Conservation (phyloP, 2,329 filamentous ascomycete genomes). For the Epichloe gansuensis region DNA sequence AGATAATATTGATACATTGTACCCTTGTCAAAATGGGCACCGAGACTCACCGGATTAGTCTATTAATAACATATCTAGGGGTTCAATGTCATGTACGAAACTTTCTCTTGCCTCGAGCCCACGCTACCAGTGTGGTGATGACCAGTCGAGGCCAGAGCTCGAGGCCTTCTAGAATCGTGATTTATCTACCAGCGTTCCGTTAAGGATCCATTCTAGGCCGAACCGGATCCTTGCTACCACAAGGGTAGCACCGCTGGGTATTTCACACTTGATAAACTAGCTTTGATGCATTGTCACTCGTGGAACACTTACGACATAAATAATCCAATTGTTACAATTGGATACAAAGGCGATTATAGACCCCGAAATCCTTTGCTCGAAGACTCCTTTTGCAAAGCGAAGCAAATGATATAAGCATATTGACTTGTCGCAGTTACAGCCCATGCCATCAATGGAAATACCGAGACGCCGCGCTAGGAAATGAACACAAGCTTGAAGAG, state of each 20-base stretch:
- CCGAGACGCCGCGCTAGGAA: slow-evolving; percentile 25
- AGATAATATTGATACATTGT: too few species aligned
- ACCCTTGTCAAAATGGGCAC: not conserved
- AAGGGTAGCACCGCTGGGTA: slow-evolving; percentile 60
- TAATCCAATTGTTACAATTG: not conserved
- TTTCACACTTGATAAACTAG: not conserved
- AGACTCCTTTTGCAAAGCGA: not conserved
- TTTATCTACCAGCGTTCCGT: slow-evolving; percentile 70
- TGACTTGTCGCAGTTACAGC: not conserved
- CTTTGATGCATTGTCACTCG: not conserved
- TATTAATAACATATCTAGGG: not conserved
- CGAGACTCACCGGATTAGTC: not conserved
- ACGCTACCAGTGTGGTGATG: slow-evolving; percentile 15
- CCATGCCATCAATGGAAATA: slow-evolving; percentile 2
- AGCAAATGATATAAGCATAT: not conserved
- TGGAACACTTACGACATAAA: not conserved
- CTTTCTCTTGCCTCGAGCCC: slow-evolving; percentile 29
- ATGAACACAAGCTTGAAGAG: not conserved
- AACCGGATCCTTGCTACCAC: slow-evolving; percentile 60
- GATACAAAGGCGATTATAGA: not conserved
- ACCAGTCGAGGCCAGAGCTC: slow-evolving; percentile 14
- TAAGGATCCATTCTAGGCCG: slow-evolving; percentile 58
- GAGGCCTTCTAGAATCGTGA: slow-evolving; percentile 27
- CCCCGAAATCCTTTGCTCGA: not conserved
- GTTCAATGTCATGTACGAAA: slow-evolving; percentile 22